Base-by-base conservation (phyloP, 139 green algal species). In the Diplosphaera chodatii region DNA sequence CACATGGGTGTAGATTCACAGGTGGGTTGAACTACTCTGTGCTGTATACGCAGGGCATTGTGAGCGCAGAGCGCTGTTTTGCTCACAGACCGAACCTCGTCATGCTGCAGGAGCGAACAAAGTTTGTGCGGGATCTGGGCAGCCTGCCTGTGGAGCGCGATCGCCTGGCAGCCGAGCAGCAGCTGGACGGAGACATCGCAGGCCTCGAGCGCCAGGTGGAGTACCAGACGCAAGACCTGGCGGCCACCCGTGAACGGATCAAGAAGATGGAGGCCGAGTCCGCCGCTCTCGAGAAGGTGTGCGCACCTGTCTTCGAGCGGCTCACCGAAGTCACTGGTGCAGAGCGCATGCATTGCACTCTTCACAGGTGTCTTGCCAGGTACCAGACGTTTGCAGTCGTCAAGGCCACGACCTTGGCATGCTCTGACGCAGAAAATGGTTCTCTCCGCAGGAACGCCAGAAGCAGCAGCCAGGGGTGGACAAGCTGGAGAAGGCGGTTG, bases 201-300 rank as follows among this genome's bases (percentile, higher is more conserved):
- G 55, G 59, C 28, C 73, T 90, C 67, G 74, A 85, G 69, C 56
- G 23, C 6, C 59, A 78, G 30, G 63, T 85, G 25, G 41, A 75
- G n/a, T 86, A 81, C 74, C 71, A 72, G 30, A 63, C 70, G 33
- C 80, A 75, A 22, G 85, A 92, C 13, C 65, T 65, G 0, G 74
- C 78, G 40, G 40, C 64, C 29, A 37, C 40, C 20, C 32, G 63
- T 28, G 71, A 70, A 1, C 77, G 77, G n/a, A 23, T 70, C 23
- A 55, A 63, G 16, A 64, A 27, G 64, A 10, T 55, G 64, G 64
- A 40, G 16, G 64, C 29, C 64, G 31, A 68, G 22, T 13, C 31
- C 1, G 64, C 29, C 64, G 48, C 48, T n/a, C 48, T 59, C 13
- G 13, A 25, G 16, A 59, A 59, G 48, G 48, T 59, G 48, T 59